Conservation (phyloP, 139 green algal species). For the Chlorella sp. region DNA sequence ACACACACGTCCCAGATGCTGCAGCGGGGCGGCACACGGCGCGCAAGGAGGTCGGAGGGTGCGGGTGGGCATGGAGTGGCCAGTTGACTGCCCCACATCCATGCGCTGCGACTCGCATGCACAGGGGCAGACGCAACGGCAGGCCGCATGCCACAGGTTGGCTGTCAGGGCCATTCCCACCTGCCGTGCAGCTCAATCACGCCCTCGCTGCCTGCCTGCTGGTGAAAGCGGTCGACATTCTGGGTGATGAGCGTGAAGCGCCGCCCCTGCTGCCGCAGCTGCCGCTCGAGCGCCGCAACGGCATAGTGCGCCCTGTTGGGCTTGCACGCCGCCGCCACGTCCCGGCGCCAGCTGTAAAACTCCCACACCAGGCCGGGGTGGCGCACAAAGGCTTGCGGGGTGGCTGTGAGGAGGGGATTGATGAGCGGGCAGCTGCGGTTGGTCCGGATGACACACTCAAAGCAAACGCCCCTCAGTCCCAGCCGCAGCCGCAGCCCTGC, state of each 20-base stretch:
- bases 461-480: too few species aligned
- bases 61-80: too few species aligned
- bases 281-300: slow-evolving; percentile 39
- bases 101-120: too few species aligned
- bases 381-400: slow-evolving; percentile 55
- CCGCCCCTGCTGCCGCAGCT: slow-evolving; percentile 37
- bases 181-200: slow-evolving; percentile 54
- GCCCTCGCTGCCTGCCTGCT: slow-evolving; percentile 33
- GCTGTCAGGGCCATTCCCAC: not conserved
- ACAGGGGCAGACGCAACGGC: too few species aligned
- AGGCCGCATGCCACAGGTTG: too few species aligned
- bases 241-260: slow-evolving; percentile 54
- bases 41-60: too few species aligned
- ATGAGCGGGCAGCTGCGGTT: too few species aligned
- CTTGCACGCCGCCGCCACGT: slow-evolving; percentile 16
- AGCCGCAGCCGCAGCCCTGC: too few species aligned
- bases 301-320: slow-evolving; percentile 44
- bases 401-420: slow-evolving; percentile 25
- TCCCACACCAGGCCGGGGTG: slow-evolving; percentile 65
- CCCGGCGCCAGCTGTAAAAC: slow-evolving; percentile 55
- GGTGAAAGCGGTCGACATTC: slow-evolving; percentile 58
- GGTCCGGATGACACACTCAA: too few species aligned
- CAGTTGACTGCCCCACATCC: too few species aligned
- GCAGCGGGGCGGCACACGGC: not conserved
- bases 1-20: slow-evolving; percentile 62